Base-by-base conservation (phyloP, 805 yeast species). In the Jamesozyma gamospora region DNA sequence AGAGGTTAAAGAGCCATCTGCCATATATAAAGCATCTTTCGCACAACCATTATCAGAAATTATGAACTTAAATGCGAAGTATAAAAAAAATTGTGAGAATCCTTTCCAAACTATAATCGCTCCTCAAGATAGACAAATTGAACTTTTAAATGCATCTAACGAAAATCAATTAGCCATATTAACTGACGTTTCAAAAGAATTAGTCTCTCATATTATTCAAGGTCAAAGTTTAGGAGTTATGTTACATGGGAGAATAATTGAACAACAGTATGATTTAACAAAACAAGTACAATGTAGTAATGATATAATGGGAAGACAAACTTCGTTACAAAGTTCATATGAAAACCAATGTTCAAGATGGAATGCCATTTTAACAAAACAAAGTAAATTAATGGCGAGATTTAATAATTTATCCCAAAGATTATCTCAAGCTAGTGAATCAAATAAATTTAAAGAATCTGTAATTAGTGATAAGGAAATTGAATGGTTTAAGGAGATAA, bases 401-500 rank as follows among this genome's bases (percentile, higher is more conserved):
- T 51, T 59, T 34, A 49, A 43, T 4, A 39, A 41, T 8, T 42
- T 72, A 12, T 48, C 52, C 8, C 48, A 54, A 4, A 56, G 44
- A 10, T 36, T 70, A 4, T 39, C 44, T 11, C 46, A 53, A 21
- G 46, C 54, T 28, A 50, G 45, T 26, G 36, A 34, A 25, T 42
- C 45, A 8, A 33, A 41, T 3, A 41, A 43, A 28, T 37, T 48
- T 7, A 43, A 37, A 32, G 56, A 62, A 6, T 38, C 55, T 13
- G 62, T 67, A 0, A 47, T 72, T 26, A 62, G 67, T 36, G 54
- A 53, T 3, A 52, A 63, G 10, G 79, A 74, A 49, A 55, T 57
- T 38, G 53, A 46, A 19, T 74, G 77, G 76, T 62, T 69, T 41
- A 58, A 53, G 26, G 75, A 71, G 47, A 55, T 74, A 8, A 60